Evolutionary conservation across 2,329 filamentous ascomycete genomes (phyloP).

Genomic region (Seiridium unicorne): DNA sequence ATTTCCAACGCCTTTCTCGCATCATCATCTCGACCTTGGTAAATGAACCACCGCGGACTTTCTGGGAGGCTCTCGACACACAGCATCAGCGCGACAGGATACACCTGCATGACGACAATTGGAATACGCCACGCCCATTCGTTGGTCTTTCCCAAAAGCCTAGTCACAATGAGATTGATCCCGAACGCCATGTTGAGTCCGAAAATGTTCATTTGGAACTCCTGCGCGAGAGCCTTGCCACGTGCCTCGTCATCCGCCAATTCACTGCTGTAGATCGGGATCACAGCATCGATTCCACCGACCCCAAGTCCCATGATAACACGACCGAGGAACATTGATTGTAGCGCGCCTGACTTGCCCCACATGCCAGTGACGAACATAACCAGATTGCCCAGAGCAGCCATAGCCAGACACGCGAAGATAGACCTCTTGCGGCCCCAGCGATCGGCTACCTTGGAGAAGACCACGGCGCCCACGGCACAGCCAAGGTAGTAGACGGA

Average conservation of each 20-base stretch:
- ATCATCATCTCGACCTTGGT: slow-evolving; percentile 46
- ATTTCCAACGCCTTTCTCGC: slow-evolving; percentile 45
- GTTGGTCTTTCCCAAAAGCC: slow-evolving; percentile 49
- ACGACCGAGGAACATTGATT: slow-evolving; percentile 28
- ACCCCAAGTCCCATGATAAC: slow-evolving; percentile 44
- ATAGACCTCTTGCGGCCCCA: slow-evolving; percentile 55
- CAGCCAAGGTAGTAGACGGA: slow-evolving; percentile 64
- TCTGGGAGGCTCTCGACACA: slow-evolving; percentile 55
- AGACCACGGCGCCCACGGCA: slow-evolving; percentile 53
- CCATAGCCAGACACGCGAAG: slow-evolving; percentile 51
- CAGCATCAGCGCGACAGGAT: slow-evolving; percentile 51
- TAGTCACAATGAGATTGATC: slow-evolving; percentile 55
- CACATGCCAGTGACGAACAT: slow-evolving; percentile 57
- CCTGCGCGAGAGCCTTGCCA: slow-evolving; percentile 58
- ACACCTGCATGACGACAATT: slow-evolving; percentile 60
- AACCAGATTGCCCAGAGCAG: slow-evolving; percentile 54
- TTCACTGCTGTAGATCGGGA: slow-evolving; percentile 59
- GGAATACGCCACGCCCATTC: slow-evolving; percentile 63
- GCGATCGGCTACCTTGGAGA: slow-evolving; percentile 52
- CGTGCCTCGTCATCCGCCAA: slow-evolving; percentile 54
- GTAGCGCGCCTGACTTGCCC: slow-evolving; percentile 42
- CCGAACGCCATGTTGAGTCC: slow-evolving; percentile 60
- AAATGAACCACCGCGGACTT: slow-evolving; percentile 56
- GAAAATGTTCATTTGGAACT: slow-evolving; percentile 65
- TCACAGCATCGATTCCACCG: slow-evolving; percentile 59